Percentiles rank a stretch among this genome's conserved stretches.
phyloP scores from a whole-genome alignment of 108 stramenopile species.

The Ochromonas danica region DNA sequence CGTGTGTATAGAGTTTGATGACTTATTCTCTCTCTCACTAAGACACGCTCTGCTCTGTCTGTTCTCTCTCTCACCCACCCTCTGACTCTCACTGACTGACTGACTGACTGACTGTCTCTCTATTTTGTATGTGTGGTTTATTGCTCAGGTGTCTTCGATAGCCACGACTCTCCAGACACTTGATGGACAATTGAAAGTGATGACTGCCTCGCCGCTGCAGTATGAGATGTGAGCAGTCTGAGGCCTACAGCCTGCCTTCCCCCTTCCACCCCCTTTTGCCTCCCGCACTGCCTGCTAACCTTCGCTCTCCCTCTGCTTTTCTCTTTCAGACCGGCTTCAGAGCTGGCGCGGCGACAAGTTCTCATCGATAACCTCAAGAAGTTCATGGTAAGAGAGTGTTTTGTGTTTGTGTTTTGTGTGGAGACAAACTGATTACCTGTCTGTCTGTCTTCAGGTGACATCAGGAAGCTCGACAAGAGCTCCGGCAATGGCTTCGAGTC shows the following conservation, averaged over 20 bases:
- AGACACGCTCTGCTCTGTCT: background rate
- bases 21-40: background rate
- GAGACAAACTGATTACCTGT: background rate
- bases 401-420: background rate
- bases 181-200: background rate
- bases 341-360: background rate
- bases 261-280: background rate
- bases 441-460: background rate
- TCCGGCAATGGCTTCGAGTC: background rate
- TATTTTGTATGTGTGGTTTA: background rate
- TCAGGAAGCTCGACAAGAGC: background rate
- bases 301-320: background rate
- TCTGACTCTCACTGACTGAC: too few relatives aligned
- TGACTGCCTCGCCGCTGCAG: background rate
- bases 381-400: background rate
- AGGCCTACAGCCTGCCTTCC: background rate
- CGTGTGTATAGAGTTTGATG: background rate
- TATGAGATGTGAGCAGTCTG: background rate
- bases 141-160: background rate
- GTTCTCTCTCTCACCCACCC: background rate
- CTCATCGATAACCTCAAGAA: conserved; percentile 3
- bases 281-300: background rate
- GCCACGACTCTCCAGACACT: background rate
- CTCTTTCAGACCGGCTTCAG: background rate
- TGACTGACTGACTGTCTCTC: background rate